These are phyloP conservation scores for Puccinia triticina DNA, from an alignment of 1,284 basidiomycete genomes.

Conservation along the genomic window DNA sequence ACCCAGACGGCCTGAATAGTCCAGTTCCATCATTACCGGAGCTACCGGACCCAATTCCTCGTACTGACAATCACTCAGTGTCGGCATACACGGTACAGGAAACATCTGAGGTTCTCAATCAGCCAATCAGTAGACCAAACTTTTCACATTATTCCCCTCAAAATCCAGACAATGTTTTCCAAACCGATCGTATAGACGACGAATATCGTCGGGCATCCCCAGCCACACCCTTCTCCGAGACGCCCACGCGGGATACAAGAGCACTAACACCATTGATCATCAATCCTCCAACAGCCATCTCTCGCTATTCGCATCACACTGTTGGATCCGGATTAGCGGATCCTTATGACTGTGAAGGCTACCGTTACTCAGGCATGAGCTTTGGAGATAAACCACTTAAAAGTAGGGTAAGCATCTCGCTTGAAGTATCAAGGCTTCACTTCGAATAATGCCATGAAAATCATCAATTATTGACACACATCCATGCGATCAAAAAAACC, in stretches of 20 bases:
- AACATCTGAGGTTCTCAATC: slow-evolving; percentile 22
- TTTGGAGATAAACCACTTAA: slow-evolving; percentile 13
- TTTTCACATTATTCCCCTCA: neutral
- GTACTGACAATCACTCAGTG: neutral
- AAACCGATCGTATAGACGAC: neutral
- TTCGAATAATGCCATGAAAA: neutral
- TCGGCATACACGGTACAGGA: neutral
- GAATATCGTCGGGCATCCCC: slow-evolving; percentile 7
- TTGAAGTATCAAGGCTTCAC: neutral
- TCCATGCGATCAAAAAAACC: neutral
- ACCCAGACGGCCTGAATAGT: neutral
- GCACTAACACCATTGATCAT: slow-evolving; percentile 19
- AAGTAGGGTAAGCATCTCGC: slow-evolving; percentile 1
- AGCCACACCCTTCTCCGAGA: slow-evolving; percentile 6
- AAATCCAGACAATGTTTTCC: neutral
- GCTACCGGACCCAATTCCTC: neutral
- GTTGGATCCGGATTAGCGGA: slow-evolving; percentile 16
- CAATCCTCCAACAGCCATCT: neutral
- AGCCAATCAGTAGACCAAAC: neutral
- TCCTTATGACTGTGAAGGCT: neutral
- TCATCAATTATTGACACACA: neutral
- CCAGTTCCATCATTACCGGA: slow-evolving; percentile 1
- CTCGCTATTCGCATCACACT: slow-evolving; percentile 11
- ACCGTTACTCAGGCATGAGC: slow-evolving; percentile 13
- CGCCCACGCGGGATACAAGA: neutral